A percentile compares a stretch with the other conserved stretches of the same genome.
Evolutionary conservation across 2,329 filamentous ascomycete species (phyloP).

Genomic region (Zymoseptoria crescenta): DNA sequence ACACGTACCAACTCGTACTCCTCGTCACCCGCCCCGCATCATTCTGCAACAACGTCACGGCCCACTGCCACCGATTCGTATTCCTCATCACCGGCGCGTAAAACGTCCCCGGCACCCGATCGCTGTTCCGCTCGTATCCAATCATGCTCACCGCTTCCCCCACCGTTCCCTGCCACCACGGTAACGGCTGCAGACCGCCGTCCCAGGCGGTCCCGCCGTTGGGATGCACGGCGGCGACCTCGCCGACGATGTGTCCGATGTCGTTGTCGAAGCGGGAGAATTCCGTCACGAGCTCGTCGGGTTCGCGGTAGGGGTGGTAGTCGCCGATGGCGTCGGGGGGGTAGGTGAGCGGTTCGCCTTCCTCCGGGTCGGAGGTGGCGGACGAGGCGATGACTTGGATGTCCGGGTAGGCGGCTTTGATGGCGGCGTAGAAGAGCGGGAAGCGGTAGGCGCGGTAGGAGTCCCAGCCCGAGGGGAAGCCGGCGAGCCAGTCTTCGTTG

Average conservation of each 20-base stretch:
- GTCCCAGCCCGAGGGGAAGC: slow-evolving; percentile 8
- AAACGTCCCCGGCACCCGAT: slow-evolving; percentile 44
- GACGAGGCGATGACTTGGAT: slow-evolving; percentile 44
- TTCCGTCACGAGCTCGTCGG: slow-evolving; percentile 11
- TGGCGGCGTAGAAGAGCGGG: slow-evolving; percentile 50
- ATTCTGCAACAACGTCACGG: slow-evolving; percentile 32
- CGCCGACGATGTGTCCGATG: slow-evolving; percentile 5
- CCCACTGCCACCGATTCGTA: slow-evolving; percentile 18
- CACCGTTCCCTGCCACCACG: slow-evolving; percentile 46
- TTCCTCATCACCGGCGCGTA: slow-evolving; percentile 32
- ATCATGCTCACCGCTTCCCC: slow-evolving; percentile 57
- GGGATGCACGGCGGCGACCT: slow-evolving; percentile 3
- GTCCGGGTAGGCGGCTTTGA: slow-evolving; percentile 47
- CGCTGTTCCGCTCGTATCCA: slow-evolving; percentile 55
- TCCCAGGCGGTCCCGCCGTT: slow-evolving; percentile 44
- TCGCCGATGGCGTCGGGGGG: slow-evolving; percentile 13
- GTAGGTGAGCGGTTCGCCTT: slow-evolving; percentile 11
- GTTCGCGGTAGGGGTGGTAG: slow-evolving; percentile 19
- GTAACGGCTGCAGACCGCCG: slow-evolving; percentile 20
- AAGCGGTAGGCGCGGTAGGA: slow-evolving; percentile 44
- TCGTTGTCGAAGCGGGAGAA: slow-evolving; percentile 38
- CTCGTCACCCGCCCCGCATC: slow-evolving; percentile 25
- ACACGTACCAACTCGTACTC: slow-evolving; percentile 15
- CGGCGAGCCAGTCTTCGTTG: slow-evolving; percentile 54
- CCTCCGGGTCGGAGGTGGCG: slow-evolving; percentile 13